Base-by-base conservation (phyloP, 805 yeast species). In the Pichia thaimueangensis region DNA sequence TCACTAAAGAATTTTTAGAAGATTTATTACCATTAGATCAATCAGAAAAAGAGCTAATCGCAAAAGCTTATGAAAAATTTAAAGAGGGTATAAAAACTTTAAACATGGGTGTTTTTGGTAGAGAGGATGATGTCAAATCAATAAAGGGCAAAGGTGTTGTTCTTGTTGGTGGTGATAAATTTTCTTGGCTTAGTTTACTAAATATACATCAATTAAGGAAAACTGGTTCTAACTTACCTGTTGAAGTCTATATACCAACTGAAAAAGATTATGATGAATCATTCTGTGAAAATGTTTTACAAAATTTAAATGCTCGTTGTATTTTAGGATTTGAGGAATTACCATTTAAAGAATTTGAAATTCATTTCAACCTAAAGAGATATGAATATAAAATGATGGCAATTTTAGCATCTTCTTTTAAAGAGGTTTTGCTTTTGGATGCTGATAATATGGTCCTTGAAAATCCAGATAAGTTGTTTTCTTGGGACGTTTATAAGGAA, bases 321-420 rank as follows among this genome's bases (percentile, higher is more conserved):
- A 64, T 69, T 39, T 52, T 71, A 19, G 68, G 74, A 20, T 54
- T 45, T 47, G 42, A 54, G 30, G 55, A 49, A 30, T 47, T 61
- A 13, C 70, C 71, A 37, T 43, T 53, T 7, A 41, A 43, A 1
- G 45, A 60, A 25, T 53, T 53, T 23, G 44, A 44, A 9, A 45
- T 47, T 16, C 34, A 35, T 13, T 55, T 66, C 42, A 48, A 56
- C 4, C 51, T 73, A 33, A 65, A 68, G 20, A 77, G 77, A 1
- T 75, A 59, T 52, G 79, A 74, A 56, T 73, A 65, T 55, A 75
- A 75, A 50, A 65, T 71, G 63, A 60, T 74, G 42, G 73, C 79
- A 0, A 47, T 75, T 27, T 57, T 74, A 40, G 60, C 69, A 32
- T 70, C 76, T 12, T 52, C 56, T 22, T 75, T 75, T 51, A 71